phyloP scores from a whole-genome alignment of 2,329 filamentous ascomycete genomes.

The Ophiostoma populinum region DNA sequence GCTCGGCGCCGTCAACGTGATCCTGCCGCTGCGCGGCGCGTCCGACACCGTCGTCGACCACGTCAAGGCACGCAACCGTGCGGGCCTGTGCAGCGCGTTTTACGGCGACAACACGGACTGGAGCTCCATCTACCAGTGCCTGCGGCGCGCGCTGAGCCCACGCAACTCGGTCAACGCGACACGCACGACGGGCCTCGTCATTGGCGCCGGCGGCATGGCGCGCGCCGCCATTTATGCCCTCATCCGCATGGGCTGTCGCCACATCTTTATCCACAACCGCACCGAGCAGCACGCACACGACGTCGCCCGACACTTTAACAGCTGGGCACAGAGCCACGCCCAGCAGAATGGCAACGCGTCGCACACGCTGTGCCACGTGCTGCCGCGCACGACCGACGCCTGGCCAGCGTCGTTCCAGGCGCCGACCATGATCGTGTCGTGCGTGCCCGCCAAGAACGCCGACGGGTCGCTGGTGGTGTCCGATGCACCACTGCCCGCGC shows the following conservation, averaged over 20 bases:
- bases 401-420: slow-evolving; percentile 47
- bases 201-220: slow-evolving; percentile 54
- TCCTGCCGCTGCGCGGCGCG: slow-evolving; percentile 45
- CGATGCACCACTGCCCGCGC: slow-evolving; percentile 50
- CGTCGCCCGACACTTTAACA: slow-evolving; percentile 51
- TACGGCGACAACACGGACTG: slow-evolving; percentile 37
- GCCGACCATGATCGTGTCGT: slow-evolving; percentile 55
- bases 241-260: slow-evolving; percentile 53
- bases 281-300: slow-evolving; percentile 41
- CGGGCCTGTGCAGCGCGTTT: slow-evolving; percentile 42
- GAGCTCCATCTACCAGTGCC: slow-evolving; percentile 31
- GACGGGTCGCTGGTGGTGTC: slow-evolving; percentile 43
- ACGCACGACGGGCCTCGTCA: slow-evolving; percentile 35
- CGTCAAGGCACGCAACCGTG: slow-evolving; percentile 39
- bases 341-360: slow-evolving; percentile 13
- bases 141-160: slow-evolving; percentile 52
- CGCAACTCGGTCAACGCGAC: slow-evolving; percentile 40
- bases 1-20: slow-evolving; percentile 56
- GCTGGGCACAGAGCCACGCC: slow-evolving; percentile 22
- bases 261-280: slow-evolving; percentile 56
- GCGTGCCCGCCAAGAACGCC: slow-evolving; percentile 48
- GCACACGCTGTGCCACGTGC: slow-evolving; percentile 29
- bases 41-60: slow-evolving; percentile 26
- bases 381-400: slow-evolving; percentile 36
- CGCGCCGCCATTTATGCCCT: slow-evolving; percentile 58